These are phyloP conservation scores for Spergularia bocconei DNA, from an alignment of 148 eudicot genomes.

Conservation along the genomic window DNA sequence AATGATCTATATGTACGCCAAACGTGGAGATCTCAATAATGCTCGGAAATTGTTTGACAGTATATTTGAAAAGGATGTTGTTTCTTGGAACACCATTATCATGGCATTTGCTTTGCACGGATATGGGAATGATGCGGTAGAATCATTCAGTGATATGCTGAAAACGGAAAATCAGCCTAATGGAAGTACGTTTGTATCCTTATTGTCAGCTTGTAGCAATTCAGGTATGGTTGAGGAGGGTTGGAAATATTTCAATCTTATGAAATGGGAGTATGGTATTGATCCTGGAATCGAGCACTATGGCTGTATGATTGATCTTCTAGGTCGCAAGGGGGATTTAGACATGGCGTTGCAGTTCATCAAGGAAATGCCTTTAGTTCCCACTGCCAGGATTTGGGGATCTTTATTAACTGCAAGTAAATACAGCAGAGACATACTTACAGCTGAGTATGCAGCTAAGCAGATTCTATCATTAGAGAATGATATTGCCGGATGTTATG, in stretches of 20 bases:
- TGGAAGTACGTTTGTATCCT: conserved; percentile 64
- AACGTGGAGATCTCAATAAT: conserved; percentile 59
- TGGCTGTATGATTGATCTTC: conserved; percentile 73
- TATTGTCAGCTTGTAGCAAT: conserved; percentile 63
- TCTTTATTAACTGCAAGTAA: conserved; percentile 63
- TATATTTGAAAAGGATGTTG: conserved; percentile 44
- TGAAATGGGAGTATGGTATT: conserved; percentile 54
- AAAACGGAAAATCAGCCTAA: conserved; percentile 46
- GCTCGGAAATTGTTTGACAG: conserved; percentile 46
- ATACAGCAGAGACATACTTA: conserved; percentile 42
- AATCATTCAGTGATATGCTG: conserved; percentile 56
- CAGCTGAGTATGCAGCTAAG: conserved; percentile 60
- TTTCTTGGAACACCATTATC: conserved; percentile 80
- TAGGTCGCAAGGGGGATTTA: conserved; percentile 58
- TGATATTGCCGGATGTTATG: conserved; percentile 56
- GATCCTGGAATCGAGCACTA: conserved; percentile 79
- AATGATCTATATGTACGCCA: conserved; percentile 58
- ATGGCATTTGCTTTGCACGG: conserved; percentile 78
- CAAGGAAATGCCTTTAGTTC: conserved; percentile 57
- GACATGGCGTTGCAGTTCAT: conserved; percentile 45
- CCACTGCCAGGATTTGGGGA: conserved; percentile 77
- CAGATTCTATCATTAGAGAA: conserved; percentile 37
- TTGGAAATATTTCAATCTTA: conserved; percentile 54
- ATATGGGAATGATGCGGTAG: conserved; percentile 39
- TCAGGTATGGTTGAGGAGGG: conserved; percentile 66